Evolutionary conservation across 2,329 filamentous ascomycete species (phyloP).

Genomic region (Phaeosphaeria sp.): DNA sequence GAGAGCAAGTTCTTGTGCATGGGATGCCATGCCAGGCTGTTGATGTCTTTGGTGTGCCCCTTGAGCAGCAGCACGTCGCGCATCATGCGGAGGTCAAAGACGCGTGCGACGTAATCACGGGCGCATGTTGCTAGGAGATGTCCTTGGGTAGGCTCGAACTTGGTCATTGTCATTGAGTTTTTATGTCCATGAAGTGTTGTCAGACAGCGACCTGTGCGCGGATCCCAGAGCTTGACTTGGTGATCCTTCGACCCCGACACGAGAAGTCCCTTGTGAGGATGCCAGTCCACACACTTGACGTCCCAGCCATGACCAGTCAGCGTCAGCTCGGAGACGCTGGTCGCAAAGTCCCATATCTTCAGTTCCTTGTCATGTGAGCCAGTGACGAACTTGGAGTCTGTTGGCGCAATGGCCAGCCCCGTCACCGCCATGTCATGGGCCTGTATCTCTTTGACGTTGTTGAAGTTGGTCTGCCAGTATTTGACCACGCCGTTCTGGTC

Average conservation of each 20-base stretch:
- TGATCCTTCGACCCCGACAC: slow-evolving; percentile 98
- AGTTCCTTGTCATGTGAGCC: slow-evolving; percentile 92
- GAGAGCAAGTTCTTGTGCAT: slow-evolving; percentile 88
- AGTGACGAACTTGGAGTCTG: slow-evolving; percentile 94
- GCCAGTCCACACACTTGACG: slow-evolving; percentile 96
- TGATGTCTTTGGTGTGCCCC: slow-evolving; percentile 96
- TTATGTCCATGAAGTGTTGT: slow-evolving; percentile 97
- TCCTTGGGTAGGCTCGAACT: slow-evolving; percentile 86
- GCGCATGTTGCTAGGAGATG: slow-evolving; percentile 90
- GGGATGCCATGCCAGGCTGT: slow-evolving; percentile 91
- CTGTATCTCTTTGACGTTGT: slow-evolving; percentile 94
- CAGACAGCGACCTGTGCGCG: slow-evolving; percentile 85
- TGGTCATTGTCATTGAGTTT: slow-evolving; percentile 91
- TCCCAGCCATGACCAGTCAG: slow-evolving; percentile 98
- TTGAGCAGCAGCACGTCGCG: slow-evolving; percentile 92
- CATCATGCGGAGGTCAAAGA: slow-evolving; percentile 98
- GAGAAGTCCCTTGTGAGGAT: slow-evolving; percentile 90
- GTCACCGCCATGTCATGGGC: slow-evolving; percentile 89
- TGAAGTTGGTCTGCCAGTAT: slow-evolving; percentile 99
- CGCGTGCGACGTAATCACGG: slow-evolving; percentile 87
- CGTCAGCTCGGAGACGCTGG: slow-evolving; percentile 80
- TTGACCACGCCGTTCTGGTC: slow-evolving; percentile 96
- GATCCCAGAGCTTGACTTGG: slow-evolving; percentile 97
- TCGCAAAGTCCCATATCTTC: slow-evolving; percentile 96
- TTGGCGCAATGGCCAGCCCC: slow-evolving; percentile 91